phyloP scores from a whole-genome alignment of 176 grass and related monocot species.

The Aegilops umbellulata region DNA sequence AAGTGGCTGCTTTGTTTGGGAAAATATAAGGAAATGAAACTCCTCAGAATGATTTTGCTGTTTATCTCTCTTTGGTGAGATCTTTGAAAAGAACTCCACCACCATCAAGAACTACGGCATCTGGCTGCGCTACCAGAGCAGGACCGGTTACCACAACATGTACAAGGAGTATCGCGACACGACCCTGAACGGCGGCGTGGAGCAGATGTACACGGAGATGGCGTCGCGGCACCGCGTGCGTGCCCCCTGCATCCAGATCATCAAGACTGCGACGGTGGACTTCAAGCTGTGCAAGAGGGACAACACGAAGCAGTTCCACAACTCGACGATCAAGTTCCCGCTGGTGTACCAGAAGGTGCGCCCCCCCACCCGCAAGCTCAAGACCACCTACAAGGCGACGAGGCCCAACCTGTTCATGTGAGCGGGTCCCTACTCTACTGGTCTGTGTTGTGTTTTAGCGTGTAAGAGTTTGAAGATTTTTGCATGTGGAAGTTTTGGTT shows the following conservation, averaged over 20 bases:
- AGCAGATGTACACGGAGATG: constrained; percentile 96
- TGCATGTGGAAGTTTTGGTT: constrained; percentile 32
- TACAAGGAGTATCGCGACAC: constrained; percentile 97
- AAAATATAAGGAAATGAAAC: too few species aligned
- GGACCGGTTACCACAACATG: constrained; percentile 97
- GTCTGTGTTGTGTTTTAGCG: neutral
- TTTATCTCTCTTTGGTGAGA: constrained; percentile 34
- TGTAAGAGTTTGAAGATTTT: neutral
- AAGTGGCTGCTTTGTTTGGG: too few species aligned
- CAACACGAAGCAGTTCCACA: constrained; percentile 94
- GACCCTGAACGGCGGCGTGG: constrained; percentile 72
- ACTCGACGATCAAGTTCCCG: constrained; percentile 68
- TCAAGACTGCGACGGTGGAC: constrained; percentile 77
- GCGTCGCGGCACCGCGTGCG: constrained; percentile 86
- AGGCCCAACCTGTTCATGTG: constrained; percentile 89
- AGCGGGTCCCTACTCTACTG: neutral
- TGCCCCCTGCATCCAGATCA: constrained; percentile 83
- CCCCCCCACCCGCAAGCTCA: constrained; percentile 77
- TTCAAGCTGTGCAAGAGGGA: constrained; percentile 96
- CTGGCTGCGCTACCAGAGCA: constrained; percentile 89
- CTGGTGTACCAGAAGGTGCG: constrained; percentile 81
- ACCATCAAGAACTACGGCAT: constrained; percentile 95
- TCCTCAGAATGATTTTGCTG: too few species aligned
- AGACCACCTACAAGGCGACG: constrained; percentile 90
- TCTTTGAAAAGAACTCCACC: constrained; percentile 83